Base-by-base conservation (phyloP, 2,329 filamentous ascomycete species). In the Fusarium ramigenum region DNA sequence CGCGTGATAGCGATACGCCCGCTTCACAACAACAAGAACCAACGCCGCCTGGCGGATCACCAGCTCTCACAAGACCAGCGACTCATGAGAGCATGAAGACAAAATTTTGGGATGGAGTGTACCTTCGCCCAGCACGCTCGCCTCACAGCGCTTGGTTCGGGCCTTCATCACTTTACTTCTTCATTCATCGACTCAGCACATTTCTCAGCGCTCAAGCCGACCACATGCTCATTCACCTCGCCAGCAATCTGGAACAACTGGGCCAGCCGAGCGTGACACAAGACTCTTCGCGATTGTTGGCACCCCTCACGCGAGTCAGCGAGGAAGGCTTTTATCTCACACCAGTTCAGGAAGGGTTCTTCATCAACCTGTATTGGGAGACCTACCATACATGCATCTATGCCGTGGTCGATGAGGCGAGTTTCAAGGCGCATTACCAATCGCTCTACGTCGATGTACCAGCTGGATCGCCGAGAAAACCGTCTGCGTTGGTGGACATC, bases 181-280 rank as follows among this genome's bases (percentile, higher is more conserved):
- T 68, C 23, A 68, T 47, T 2, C 65, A 68, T 2, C 63, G 65
- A 18, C 37, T 68, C 0, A 68, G 65, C 19, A 39, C 56, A 5
- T 68, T 68, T 43, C 37, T 68, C 9, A 68, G 64, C 9, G 43
- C 63, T 21, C 65, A 68, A 30, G 64, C 65, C 4, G 65, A 68
- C 7, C 65, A 69, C n/a, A 69, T 68, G 65, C 65, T 68, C 47
- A 68, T 68, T 23, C 65, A 68, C 19, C 65, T 68, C 1, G 65
- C 65, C 1, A 68, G 56, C 3, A 68, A 68, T 19, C 15, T 68
- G 9, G 63, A 68, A 4, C 25, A 63, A 3, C 15, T 36, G 0
- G 65, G 37, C 1, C 65, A 54, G 12, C 19, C 56, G 0, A 21
- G 8, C 1, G 15, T 16, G 1, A 5, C 32, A 10, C 42, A 68